phyloP scores from a whole-genome alignment of 768 basidiomycete genomes.

The Amanita rubescens region DNA sequence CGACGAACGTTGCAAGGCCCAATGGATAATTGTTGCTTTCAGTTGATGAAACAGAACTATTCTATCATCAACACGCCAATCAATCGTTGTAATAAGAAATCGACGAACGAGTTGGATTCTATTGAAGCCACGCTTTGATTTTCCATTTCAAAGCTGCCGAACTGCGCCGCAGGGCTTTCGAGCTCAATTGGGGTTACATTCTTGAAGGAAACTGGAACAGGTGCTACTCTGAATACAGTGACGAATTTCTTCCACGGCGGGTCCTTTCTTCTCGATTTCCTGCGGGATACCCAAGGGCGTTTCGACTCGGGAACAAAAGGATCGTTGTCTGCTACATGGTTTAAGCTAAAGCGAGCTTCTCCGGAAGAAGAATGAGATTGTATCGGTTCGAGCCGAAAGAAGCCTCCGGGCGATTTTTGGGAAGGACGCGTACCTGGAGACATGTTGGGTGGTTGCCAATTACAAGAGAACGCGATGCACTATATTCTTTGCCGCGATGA shows the following conservation, averaged over 20 bases:
- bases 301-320: conserved; percentile 1
- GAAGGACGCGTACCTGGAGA: neutral
- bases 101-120: conserved; percentile 1
- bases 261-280: neutral
- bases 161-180: neutral
- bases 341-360: conserved; percentile 1
- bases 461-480: neutral
- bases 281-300: conserved; percentile 6
- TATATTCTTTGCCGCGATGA: conserved; percentile 1
- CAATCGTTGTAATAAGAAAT: neutral
- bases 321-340: conserved; percentile 1
- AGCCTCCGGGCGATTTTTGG: neutral
- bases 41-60: neutral
- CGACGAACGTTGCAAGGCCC: neutral
- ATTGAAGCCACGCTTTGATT: neutral
- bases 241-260: conserved; percentile 9
- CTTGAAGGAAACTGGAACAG: neutral
- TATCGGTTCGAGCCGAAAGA: conserved; percentile 7
- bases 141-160: neutral
- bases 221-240: conserved; percentile 4
- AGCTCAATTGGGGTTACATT: neutral
- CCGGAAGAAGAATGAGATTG: conserved; percentile 1
- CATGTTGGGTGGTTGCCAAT: no score
- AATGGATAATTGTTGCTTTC: neutral
- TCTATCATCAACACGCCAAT: neutral